Percentiles rank a stretch among this genome's conserved stretches.
Conservation (phyloP, 2,329 filamentous ascomycete genomes). For the Ambrosiella beaveri region DNA sequence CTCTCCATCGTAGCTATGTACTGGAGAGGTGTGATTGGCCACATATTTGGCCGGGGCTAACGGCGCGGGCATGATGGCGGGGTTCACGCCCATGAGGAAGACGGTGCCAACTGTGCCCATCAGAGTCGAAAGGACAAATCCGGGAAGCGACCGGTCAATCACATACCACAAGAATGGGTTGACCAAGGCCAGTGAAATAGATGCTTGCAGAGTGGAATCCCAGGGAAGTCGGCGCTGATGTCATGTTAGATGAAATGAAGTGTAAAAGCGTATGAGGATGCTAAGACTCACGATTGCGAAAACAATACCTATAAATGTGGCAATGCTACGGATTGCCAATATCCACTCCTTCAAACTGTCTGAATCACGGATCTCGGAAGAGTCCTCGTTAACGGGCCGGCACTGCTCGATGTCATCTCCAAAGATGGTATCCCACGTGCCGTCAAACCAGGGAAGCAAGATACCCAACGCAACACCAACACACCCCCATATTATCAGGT, state of each 20-base stretch:
- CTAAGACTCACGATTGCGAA: conserved; percentile 49
- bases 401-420: conserved; percentile 17
- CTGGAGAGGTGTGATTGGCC: conserved; percentile 6
- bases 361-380: conserved; percentile 16
- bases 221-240: conserved; percentile 45
- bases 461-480: conserved; percentile 63
- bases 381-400: conserved; percentile 19
- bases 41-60: conserved; percentile 23
- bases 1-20: conserved; percentile 11
- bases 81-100: conserved; percentile 56
- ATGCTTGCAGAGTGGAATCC: conserved; percentile 88
- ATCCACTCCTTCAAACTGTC: conserved; percentile 54
- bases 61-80: conserved; percentile 59
- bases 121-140: conserved; percentile 59
- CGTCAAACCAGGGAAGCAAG: conserved; percentile 70
- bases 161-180: conserved; percentile 95
- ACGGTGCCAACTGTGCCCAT: conserved; percentile 61
- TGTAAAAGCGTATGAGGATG: not conserved
- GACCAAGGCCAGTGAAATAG: conserved; percentile 69
- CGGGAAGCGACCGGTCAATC: conserved; percentile 74
- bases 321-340: conserved; percentile 37
- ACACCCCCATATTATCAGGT: conserved; percentile 66
- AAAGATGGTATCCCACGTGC: conserved; percentile 45
- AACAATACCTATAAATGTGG: conserved; percentile 43
- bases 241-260: not conserved